A percentile compares a stretch with the other conserved stretches of the same genome.
Conservation (phyloP, 768 basidiomycete species). For the Suillus plorans region DNA sequence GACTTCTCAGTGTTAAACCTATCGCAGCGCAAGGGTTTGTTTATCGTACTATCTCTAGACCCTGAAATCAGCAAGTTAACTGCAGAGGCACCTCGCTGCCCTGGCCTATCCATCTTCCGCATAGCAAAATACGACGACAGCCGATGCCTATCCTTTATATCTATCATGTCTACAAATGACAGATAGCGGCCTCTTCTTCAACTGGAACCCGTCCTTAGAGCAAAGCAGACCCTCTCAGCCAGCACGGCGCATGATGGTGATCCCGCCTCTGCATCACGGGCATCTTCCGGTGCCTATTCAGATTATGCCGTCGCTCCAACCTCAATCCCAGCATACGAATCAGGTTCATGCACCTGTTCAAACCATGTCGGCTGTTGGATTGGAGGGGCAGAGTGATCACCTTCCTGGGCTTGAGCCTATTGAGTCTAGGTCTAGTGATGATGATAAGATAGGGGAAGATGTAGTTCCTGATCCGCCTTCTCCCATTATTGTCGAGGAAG, state of each 20-base stretch:
- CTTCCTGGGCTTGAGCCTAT: slow-evolving; percentile 4
- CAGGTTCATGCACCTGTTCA: neutral
- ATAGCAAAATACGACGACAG: slow-evolving; percentile 17
- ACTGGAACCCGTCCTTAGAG: slow-evolving; percentile 37
- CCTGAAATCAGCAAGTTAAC: slow-evolving; percentile 18
- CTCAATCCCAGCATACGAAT: neutral
- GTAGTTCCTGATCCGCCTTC: neutral
- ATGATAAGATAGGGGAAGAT: neutral
- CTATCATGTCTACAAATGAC: slow-evolving; percentile 55
- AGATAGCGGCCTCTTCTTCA: slow-evolving; percentile 50
- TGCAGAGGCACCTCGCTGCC: slow-evolving; percentile 33
- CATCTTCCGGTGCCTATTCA: neutral
- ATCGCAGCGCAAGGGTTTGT: slow-evolving; percentile 24
- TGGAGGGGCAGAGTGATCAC: neutral
- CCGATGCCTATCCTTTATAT: slow-evolving; percentile 26
- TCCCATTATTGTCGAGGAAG: neutral
- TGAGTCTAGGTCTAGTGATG: slow-evolving; percentile 2
- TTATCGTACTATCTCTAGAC: slow-evolving; percentile 26
- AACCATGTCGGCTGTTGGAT: neutral
- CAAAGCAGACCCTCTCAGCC: neutral
- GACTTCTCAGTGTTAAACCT: neutral
- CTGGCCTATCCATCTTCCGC: slow-evolving; percentile 26
- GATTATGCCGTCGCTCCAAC: neutral
- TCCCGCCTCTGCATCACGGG: neutral
- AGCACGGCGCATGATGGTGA: neutral